Evolutionary conservation across 441 rosid genomes (phyloP).

Genomic region (Jatropha podagrica): DNA sequence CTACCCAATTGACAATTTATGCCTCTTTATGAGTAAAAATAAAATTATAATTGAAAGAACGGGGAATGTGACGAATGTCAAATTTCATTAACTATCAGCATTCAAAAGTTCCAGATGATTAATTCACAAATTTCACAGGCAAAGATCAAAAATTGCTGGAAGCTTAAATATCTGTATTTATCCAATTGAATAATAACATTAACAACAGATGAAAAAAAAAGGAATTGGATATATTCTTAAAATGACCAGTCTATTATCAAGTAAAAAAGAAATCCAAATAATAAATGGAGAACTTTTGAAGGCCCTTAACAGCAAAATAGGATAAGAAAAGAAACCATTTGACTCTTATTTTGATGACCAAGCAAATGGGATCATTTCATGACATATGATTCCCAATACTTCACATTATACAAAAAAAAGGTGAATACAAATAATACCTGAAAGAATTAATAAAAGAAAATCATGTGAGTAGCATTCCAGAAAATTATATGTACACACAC

Average conservation of each 20-base stretch:
- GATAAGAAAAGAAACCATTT: constrained; percentile 2
- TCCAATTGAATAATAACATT: neutral
- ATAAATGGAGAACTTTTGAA: neutral
- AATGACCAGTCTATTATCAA: neutral
- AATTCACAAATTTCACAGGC: neutral
- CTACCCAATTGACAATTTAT: neutral
- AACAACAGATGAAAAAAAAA: neutral
- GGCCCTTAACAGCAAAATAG: neutral
- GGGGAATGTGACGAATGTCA: neutral
- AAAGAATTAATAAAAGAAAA: neutral
- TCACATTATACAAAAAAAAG: neutral
- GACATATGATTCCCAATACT: neutral
- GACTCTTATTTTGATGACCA: neutral
- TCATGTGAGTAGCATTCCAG: neutral
- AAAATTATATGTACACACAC: neutral
- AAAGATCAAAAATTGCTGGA: neutral
- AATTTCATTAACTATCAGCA: neutral
- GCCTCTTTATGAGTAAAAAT: neutral
- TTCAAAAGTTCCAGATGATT: neutral
- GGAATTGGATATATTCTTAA: neutral
- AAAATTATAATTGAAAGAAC: neutral
- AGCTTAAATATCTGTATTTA: neutral
- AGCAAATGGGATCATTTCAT: neutral
- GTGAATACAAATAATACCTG: neutral
- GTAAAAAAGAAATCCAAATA: neutral